These are phyloP conservation scores for Cairneyella variabilis DNA, from an alignment of 495 filamentous ascomycete genomes.

Conservation along the genomic window DNA sequence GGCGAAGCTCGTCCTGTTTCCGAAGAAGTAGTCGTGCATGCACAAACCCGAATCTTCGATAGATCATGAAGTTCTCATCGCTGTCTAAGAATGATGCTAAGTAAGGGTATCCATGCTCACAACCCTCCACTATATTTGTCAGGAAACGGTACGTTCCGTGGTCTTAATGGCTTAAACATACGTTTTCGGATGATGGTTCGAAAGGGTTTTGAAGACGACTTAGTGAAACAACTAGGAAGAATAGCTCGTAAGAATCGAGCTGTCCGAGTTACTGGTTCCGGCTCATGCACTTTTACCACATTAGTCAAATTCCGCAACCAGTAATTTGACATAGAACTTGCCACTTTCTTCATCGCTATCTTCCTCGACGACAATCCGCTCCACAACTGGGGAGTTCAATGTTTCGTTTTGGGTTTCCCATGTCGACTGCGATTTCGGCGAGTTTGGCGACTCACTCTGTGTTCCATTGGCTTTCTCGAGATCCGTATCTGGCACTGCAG, in stretches of 20 bases:
- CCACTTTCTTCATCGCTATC: slow-evolving; percentile 8
- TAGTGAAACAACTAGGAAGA: not conserved
- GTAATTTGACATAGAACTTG: not conserved
- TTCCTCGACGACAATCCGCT: not conserved
- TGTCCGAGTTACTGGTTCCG: not conserved
- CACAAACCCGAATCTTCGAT: slow-evolving; percentile 32
- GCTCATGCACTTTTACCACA: not conserved
- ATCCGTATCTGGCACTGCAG: not conserved
- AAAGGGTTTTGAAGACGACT: not conserved
- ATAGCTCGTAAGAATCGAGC: slow-evolving; percentile 1
- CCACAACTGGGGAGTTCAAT: not conserved
- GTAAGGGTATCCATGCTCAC: slow-evolving; percentile 32
- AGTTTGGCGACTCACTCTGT: not conserved
- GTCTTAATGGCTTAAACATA: not conserved
- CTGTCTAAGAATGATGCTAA: slow-evolving; percentile 34
- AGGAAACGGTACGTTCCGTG: not conserved
- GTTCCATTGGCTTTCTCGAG: slow-evolving; percentile 1
- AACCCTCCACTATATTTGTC: slow-evolving; percentile 28
- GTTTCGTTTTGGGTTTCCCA: slow-evolving; percentile 8
- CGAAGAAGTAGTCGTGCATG: slow-evolving; percentile 34
- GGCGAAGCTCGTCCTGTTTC: slow-evolving; percentile 33
- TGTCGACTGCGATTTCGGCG: slow-evolving; percentile 9
- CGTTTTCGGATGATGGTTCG: slow-evolving; percentile 9
- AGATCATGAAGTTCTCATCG: slow-evolving; percentile 33
- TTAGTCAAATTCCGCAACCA: not conserved